Evolutionary conservation across 2,329 filamentous ascomycete species (phyloP), one percentile per base, ranked within the genome.

Genomic region (Trichoderma atrobrunneum): DNA sequence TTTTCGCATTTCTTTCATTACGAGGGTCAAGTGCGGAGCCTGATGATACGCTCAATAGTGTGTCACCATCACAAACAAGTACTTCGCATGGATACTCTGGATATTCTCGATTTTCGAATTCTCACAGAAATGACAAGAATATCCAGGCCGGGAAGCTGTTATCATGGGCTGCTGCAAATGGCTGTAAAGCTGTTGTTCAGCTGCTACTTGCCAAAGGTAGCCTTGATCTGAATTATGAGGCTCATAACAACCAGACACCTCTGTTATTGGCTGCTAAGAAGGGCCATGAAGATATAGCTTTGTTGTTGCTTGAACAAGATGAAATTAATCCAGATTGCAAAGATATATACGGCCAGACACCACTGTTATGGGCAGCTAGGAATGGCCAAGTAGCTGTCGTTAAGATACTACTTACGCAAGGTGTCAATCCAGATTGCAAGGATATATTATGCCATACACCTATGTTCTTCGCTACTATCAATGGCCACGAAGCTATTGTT

Each of bases 81-180:
- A n/a, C n/a, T n/a, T n/a, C n/a, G n/a, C n/a, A n/a, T n/a, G 26
- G 26, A 3, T 5, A 26, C 26, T 26, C 26, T 26, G 26, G 11
- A 34, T 14, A 14, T 34, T 3, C 3, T 16, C 2, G 14, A 16
- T 3, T 48, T 21, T 48, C 0, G 3, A 7, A 11, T n/a, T 2
- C 10, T 43, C 7, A n/a, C 0, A 8, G 5, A 5, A 21, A 48
- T 11, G 18, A 4, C 8, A 11, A 3, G 10, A n/a, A 54, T 54
- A 2, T 1, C 0, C n/a, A 5, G 8, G n/a, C n/a, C 28, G 0
- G 2, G 21, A 8, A 12, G 11, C 12, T 21, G n/a, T 7, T 62
- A 10, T 18, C 2, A 14, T 39, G 10, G 8, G 57, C 57, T 36
- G 57, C 30, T 36, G 6, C 7, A 0, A 61, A 21, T 7, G 57